Conservation (phyloP, 2,329 filamentous ascomycete genomes). For the Ascosphaera aggregata region DNA sequence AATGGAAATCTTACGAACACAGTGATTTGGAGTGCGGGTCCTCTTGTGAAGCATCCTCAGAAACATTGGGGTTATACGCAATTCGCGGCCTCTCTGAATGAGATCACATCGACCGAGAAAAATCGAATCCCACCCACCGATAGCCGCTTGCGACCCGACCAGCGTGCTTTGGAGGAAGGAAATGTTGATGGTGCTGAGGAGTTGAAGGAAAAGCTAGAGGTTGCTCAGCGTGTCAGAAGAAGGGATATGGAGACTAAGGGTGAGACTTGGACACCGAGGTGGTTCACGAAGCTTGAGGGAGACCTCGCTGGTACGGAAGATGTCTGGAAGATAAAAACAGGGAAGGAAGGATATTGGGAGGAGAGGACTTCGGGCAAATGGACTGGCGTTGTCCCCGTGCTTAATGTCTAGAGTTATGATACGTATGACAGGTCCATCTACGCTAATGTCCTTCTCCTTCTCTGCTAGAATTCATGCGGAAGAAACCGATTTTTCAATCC, state of each 20-base stretch:
- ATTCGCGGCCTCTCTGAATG: slow-evolving; percentile 72
- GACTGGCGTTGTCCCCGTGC: slow-evolving; percentile 32
- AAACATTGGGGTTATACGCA: slow-evolving; percentile 71
- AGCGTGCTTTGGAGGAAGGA: slow-evolving; percentile 61
- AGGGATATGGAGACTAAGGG: slow-evolving; percentile 53
- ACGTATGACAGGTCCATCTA: too few species aligned
- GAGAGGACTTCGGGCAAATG: slow-evolving; percentile 47
- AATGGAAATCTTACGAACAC: slow-evolving; percentile 37
- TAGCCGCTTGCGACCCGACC: slow-evolving; percentile 63
- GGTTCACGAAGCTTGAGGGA: slow-evolving; percentile 51
- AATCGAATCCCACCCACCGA: slow-evolving; percentile 59
- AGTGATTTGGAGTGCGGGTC: slow-evolving; percentile 56
- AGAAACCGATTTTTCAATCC: too few species aligned
- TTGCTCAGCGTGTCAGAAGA: slow-evolving; percentile 55
- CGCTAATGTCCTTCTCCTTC: too few species aligned
- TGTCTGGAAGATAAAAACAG: slow-evolving; percentile 28
- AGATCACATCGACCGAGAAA: slow-evolving; percentile 60
- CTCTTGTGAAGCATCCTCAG: slow-evolving; percentile 53
- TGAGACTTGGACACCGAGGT: slow-evolving; percentile 49
- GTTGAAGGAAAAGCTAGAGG: slow-evolving; percentile 64
- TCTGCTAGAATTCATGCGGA: too few species aligned
- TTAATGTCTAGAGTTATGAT: slow-evolving; percentile 17
- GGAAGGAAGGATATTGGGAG: slow-evolving; percentile 88
- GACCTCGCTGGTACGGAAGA: slow-evolving; percentile 6
- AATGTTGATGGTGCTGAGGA: slow-evolving; percentile 64